These are phyloP conservation scores for Rhizoctonia solani DNA, from an alignment of 1,284 basidiomycete species.

Conservation along the genomic window DNA sequence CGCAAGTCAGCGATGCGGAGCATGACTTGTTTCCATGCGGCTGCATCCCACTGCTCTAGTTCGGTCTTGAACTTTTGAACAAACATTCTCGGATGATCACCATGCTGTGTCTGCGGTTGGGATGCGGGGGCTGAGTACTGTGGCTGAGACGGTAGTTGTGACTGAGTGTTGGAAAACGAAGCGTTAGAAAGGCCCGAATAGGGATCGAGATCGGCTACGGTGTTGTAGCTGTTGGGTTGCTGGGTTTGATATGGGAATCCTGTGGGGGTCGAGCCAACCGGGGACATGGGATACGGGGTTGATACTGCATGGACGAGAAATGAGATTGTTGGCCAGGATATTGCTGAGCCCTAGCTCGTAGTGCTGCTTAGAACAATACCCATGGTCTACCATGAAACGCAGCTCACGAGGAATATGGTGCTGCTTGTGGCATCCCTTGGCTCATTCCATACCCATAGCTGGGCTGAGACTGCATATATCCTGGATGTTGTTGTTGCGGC, in stretches of 20 bases:
- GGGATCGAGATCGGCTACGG: slow-evolving; percentile 29
- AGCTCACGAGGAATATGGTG: slow-evolving; percentile 28
- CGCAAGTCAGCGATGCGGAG: slow-evolving; percentile 16
- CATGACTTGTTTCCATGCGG: slow-evolving; percentile 29
- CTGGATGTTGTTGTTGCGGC: slow-evolving; percentile 14
- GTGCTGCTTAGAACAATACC: background rate
- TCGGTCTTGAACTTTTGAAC: slow-evolving; percentile 27
- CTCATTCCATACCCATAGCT: slow-evolving; percentile 10
- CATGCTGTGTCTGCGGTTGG: slow-evolving; percentile 3
- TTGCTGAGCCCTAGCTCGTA: slow-evolving; percentile 5
- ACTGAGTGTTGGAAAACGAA: slow-evolving; percentile 12
- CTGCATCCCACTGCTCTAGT: slow-evolving; percentile 19
- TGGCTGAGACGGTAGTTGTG: slow-evolving; percentile 13
- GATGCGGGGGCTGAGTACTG: slow-evolving; percentile 8
- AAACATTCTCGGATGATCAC: slow-evolving; percentile 17
- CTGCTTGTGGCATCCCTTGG: slow-evolving; percentile 6
- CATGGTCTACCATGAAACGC: background rate
- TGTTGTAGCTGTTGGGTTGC: slow-evolving; percentile 16
- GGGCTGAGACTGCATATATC: slow-evolving; percentile 11
- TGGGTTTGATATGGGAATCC: slow-evolving; percentile 17
- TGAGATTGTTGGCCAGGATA: slow-evolving; percentile 27
- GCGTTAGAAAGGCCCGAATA: slow-evolving; percentile 16
- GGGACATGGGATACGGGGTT: slow-evolving; percentile 24
- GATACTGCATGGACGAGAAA: slow-evolving; percentile 17
- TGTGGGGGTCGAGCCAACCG: slow-evolving; percentile 15